Evolutionary conservation across 2,329 filamentous ascomycete genomes (phyloP).

Genomic region (Fusarium neocosmosporiellum): DNA sequence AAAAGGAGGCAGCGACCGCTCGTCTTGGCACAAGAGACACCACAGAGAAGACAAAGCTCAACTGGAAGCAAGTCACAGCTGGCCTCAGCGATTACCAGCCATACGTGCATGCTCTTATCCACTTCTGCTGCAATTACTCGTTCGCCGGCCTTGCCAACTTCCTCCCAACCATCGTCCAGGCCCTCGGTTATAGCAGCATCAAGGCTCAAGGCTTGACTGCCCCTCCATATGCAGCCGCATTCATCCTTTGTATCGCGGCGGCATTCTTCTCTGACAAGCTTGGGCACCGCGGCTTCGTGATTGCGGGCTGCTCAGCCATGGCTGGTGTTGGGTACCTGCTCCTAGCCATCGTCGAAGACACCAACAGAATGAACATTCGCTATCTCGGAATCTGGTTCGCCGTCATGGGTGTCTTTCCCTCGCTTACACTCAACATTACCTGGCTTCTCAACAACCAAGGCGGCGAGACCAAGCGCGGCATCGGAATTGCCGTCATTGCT

Average conservation of each 20-base stretch:
- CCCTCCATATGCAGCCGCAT: conserved; percentile 11
- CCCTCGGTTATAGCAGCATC: conserved; percentile 14
- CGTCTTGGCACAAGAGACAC: conserved; percentile 9
- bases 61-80: conserved; percentile 23
- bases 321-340: not conserved
- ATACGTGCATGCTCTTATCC: conserved; percentile 30
- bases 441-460: conserved; percentile 34
- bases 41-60: not conserved
- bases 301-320: not conserved
- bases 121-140: conserved; percentile 37
- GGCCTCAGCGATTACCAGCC: conserved; percentile 26
- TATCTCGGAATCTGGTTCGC: conserved; percentile 33
- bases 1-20: not conserved
- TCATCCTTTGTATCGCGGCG: conserved; percentile 11
- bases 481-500: conserved; percentile 6
- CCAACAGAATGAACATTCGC: not conserved
- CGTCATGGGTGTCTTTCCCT: conserved; percentile 18
- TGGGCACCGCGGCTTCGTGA: conserved; percentile 18
- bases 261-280: conserved; percentile 26
- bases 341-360: conserved; percentile 8
- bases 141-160: conserved; percentile 34
- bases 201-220: conserved; percentile 23
- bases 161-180: conserved; percentile 23
- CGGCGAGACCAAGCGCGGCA: conserved; percentile 21
- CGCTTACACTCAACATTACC: conserved; percentile 11